phyloP scores from a whole-genome alignment of 1,139 yeast genomes.

The Saccharomyces hybrid region DNA sequence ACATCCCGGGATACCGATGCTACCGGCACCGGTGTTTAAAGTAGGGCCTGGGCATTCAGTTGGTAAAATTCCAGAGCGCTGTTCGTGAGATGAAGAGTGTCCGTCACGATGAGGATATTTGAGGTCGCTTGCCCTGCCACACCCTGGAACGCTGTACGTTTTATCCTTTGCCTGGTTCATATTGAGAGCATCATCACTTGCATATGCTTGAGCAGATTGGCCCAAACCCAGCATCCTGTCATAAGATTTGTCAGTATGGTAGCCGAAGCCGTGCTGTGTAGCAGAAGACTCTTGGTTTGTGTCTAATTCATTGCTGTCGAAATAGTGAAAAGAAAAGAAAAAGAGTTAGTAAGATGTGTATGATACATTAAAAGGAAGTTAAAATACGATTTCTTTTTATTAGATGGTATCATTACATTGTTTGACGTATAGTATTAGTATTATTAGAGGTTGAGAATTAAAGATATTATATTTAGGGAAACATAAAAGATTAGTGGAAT shows the following conservation, averaged over 20 bases:
- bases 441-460: not conserved
- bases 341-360: not conserved
- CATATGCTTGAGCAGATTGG: conserved; percentile 12
- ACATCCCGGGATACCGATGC: conserved; percentile 15
- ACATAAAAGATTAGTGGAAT: not conserved
- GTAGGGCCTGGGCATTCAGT: conserved; percentile 7
- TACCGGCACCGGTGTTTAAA: conserved; percentile 2
- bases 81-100: not conserved
- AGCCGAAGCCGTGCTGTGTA: conserved; percentile 5
- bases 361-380: not conserved
- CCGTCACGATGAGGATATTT: conserved; percentile 3
- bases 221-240: conserved; percentile 13
- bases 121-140: not conserved
- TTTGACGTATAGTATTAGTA: not conserved
- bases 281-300: not conserved
- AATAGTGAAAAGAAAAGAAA: not conserved
- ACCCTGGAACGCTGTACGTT: conserved; percentile 4
- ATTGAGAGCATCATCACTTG: not conserved
- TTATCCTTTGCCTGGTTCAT: not conserved
- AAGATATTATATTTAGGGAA: not conserved
- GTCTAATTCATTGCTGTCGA: not conserved
- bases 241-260: conserved; percentile 9
- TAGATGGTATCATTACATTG: not conserved
- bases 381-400: not conserved
- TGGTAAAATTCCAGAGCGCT: conserved; percentile 8